Evolutionary conservation across 768 basidiomycete genomes (phyloP), one percentile per base, ranked within the genome.

Genomic region (Tubosaeta sp.): DNA sequence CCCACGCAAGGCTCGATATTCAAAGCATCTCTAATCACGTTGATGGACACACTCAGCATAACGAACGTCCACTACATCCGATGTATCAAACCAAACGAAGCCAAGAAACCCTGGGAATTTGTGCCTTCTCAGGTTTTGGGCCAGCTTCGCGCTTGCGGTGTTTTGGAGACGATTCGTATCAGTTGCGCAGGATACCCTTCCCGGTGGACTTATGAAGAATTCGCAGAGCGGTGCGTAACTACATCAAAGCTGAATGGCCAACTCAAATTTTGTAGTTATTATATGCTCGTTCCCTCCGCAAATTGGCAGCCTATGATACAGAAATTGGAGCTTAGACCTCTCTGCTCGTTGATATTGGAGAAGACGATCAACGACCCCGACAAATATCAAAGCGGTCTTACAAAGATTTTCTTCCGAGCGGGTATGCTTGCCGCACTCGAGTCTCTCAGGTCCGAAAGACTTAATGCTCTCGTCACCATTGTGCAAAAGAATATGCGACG

Each of bases 41-140:
- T 99, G 41, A 99, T 99, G 95, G 94, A 97, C 34, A 99, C 97
- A 0, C 86, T 99, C 58, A 88, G 91, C 62, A 87, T 91, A 53
- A 99, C 97, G 12, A 97, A 99, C 63, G 97, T 97, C 1, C 97
- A 99, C 66, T 99, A 99, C 66, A 99, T 99, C 65, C 85, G 97
- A 43, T 99, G 97, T 70, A 98, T 99, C 76, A 99, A 99, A 70
- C 97, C 97, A 3, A 99, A 99, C 67, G 97, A 99, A 65, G 79
- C 81, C 57, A 99, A 99, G 75, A 84, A 79, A 48, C 93, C 97
- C 34, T 99, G 97, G 97, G 92, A 94, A 66, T 95, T 97, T 64
- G 84, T 88, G 27, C 91, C 95, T 31, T 91, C 95, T 61, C 94
- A 98, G 67, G 97, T 99, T 14, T 72, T 99, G 41, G 85, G 91